Evolutionary conservation across 768 basidiomycete genomes (phyloP).

Genomic region (Mycena olivaceomarginata): DNA sequence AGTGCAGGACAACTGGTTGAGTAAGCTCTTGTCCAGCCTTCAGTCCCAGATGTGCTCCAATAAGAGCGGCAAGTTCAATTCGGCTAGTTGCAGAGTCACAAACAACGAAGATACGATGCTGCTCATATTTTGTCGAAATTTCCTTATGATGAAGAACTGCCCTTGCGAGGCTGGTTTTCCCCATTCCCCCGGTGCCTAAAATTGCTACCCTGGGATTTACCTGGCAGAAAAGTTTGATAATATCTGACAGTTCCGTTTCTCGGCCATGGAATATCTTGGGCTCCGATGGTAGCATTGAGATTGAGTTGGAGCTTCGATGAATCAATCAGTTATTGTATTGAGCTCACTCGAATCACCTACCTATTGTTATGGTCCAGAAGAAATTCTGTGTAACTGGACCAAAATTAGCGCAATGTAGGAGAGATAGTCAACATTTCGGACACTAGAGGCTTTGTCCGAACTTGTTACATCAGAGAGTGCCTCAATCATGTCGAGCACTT

Average conservation of each 20-base stretch:
- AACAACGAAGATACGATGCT: neutral
- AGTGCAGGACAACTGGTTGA: neutral
- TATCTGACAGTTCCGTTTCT: neutral
- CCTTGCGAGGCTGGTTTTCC: neutral
- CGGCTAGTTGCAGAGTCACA: neutral
- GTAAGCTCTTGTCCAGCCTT: neutral
- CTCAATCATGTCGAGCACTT: too few relatives aligned
- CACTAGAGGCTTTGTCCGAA: too few relatives aligned
- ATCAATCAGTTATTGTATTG: neutral
- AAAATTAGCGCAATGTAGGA: too few relatives aligned
- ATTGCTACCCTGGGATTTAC: neutral
- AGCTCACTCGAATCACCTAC: too few relatives aligned
- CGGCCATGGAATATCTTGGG: too few relatives aligned
- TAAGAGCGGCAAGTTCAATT: neutral
- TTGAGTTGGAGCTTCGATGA: neutral
- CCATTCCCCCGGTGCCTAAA: conserved; percentile 5
- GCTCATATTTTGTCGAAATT: neutral
- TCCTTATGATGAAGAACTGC: neutral
- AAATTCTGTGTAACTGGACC: too few relatives aligned
- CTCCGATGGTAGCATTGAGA: neutral
- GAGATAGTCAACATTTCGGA: too few relatives aligned
- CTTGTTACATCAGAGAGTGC: too few relatives aligned
- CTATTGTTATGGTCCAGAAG: too few relatives aligned
- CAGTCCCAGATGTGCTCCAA: neutral
- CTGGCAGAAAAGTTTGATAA: neutral